These are phyloP conservation scores for Suillus variegatus DNA, from an alignment of 768 basidiomycete genomes.

Conservation along the genomic window DNA sequence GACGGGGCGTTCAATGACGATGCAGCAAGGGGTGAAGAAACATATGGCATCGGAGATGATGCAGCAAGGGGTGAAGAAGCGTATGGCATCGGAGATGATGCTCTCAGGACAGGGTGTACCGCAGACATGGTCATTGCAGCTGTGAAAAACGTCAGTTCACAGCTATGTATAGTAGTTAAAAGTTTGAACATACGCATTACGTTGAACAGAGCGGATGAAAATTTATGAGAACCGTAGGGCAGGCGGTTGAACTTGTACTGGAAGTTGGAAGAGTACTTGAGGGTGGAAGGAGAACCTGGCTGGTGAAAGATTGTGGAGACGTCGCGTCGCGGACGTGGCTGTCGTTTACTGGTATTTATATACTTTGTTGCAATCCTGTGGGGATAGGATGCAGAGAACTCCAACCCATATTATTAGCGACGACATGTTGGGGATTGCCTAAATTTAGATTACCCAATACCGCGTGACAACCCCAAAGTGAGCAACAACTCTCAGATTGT, in stretches of 20 bases:
- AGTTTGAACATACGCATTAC: constrained; percentile 40
- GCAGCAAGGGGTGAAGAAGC: constrained; percentile 67
- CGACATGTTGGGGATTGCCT: constrained; percentile 32
- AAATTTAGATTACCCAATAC: neutral
- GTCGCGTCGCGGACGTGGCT: constrained; percentile 27
- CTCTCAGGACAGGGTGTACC: constrained; percentile 25
- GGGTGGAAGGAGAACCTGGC: neutral
- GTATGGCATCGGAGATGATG: constrained; percentile 39
- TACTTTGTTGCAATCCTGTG: constrained; percentile 25
- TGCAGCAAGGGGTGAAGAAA: constrained; percentile 66
- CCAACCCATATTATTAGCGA: constrained; percentile 4
- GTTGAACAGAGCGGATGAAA: constrained; percentile 9
- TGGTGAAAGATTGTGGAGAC: constrained; percentile 29
- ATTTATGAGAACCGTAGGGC: neutral
- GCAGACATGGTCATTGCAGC: constrained; percentile 47
- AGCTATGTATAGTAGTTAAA: constrained; percentile 2
- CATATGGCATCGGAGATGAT: constrained; percentile 43
- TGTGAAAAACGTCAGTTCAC: constrained; percentile 17
- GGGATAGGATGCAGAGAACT: constrained; percentile 11
- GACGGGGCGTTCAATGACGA: constrained; percentile 32
- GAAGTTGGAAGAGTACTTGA: constrained; percentile 6
- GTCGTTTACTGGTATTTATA: constrained; percentile 33
- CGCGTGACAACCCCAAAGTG: neutral
- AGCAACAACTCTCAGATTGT: no score
- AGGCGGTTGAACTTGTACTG: neutral